Evolutionary conservation across 495 filamentous ascomycete species (phyloP).

Genomic region (Talaromyces thailandensis): DNA sequence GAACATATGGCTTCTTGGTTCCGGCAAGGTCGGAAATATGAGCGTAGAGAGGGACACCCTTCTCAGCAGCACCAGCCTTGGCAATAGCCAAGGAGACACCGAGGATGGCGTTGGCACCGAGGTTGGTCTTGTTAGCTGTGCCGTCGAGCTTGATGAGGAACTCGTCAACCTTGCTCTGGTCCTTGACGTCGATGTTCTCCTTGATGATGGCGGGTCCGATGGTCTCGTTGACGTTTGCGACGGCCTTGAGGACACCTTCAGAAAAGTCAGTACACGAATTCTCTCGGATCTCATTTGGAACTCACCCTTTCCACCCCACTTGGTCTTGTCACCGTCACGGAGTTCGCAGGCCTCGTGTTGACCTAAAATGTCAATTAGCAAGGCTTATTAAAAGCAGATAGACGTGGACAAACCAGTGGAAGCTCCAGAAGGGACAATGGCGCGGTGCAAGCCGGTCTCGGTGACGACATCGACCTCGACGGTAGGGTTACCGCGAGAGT

Average conservation of each 20-base stretch:
- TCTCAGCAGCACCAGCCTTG: slow-evolving; percentile 98
- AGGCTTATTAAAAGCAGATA: neutral
- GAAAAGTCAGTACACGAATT: slow-evolving; percentile 10
- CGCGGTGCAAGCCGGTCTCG: slow-evolving; percentile 92
- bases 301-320: slow-evolving; percentile 90
- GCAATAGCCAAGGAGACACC: slow-evolving; percentile 93
- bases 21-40: slow-evolving; percentile 98
- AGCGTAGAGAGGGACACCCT: slow-evolving; percentile 93
- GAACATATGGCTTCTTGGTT: slow-evolving; percentile 99
- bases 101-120: slow-evolving; percentile 98
- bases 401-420: slow-evolving; percentile 67
- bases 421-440: slow-evolving; percentile 96
- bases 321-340: slow-evolving; percentile 94
- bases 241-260: slow-evolving; percentile 81
- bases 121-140: slow-evolving; percentile 92
- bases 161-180: slow-evolving; percentile 85
- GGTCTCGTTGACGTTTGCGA: slow-evolving; percentile 87
- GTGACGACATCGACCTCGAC: slow-evolving; percentile 95
- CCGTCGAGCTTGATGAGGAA: slow-evolving; percentile 96
- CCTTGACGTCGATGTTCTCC: slow-evolving; percentile 90
- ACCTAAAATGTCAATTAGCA: slow-evolving; percentile 38
- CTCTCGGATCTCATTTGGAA: slow-evolving; percentile 13
- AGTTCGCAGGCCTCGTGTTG: slow-evolving; percentile 98
- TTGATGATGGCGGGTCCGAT: slow-evolving; percentile 91
- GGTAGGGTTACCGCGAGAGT: slow-evolving; percentile 97